These are phyloP conservation scores for Candida glucosophila DNA, from an alignment of 1,139 yeast genomes.

Conservation along the genomic window DNA sequence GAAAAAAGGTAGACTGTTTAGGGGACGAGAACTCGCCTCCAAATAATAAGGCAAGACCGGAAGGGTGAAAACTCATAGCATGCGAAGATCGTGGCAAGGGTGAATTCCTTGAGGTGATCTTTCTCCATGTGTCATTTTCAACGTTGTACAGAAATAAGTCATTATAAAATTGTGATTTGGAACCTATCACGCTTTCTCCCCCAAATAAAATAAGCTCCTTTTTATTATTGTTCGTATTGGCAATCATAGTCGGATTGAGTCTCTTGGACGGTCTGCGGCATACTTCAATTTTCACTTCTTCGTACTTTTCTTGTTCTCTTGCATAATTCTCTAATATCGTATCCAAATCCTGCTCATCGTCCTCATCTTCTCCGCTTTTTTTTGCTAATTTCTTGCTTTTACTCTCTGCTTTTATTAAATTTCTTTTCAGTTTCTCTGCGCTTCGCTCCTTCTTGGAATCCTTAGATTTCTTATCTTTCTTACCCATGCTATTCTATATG, in stretches of 20 bases:
- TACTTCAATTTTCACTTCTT: conserved; percentile 56
- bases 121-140: conserved; percentile 79
- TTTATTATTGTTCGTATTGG: conserved; percentile 70
- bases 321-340: conserved; percentile 73
- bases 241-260: conserved; percentile 65
- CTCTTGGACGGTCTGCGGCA: conserved; percentile 57
- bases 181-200: conserved; percentile 63
- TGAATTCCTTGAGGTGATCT: conserved; percentile 68
- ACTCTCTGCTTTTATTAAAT: conserved; percentile 58
- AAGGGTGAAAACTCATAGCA: conserved; percentile 88
- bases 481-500: conserved; percentile 78
- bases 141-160: conserved; percentile 68
- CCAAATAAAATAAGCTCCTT: conserved; percentile 80
- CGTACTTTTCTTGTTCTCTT: conserved; percentile 68
- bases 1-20: conserved; percentile 91
- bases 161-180: conserved; percentile 66
- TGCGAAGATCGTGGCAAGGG: conserved; percentile 94
- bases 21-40: conserved; percentile 98
- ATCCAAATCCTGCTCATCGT: conserved; percentile 85
- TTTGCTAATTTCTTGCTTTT: conserved; percentile 71
- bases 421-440: conserved; percentile 79
- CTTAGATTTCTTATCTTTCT: conserved; percentile 76
- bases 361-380: conserved; percentile 68
- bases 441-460: conserved; percentile 87
- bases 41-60: conserved; percentile 75